Base-by-base conservation (phyloP, 345 rosid species). In the Tarenaya hassleriana region DNA sequence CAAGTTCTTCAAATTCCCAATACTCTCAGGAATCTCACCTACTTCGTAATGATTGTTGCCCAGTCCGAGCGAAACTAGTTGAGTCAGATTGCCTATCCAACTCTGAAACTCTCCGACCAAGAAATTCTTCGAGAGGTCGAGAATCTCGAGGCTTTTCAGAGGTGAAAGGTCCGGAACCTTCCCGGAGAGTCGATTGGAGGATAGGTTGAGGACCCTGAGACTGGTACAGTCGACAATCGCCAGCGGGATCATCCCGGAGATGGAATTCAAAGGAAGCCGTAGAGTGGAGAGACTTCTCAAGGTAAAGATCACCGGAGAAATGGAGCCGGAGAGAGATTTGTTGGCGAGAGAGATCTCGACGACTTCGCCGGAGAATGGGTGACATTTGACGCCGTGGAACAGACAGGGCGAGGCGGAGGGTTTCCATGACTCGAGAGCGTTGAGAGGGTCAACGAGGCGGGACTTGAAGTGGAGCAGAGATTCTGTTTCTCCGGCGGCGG, bases 381-480 rank as follows among this genome's bases (percentile, higher is more conserved):
- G 77, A 31, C 98, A 87, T 9, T 66, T 66, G 44, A 91, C 63
- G 32, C 98, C 98, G 1, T 21, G 60, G 66, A 69, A 91, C 0
- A 16, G 44, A 61, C 98, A 91, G 0, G 92, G 90, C 3, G 82
- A 75, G 8, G 59, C 61, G 0, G 90, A 49, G 0, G 67, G 82
- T 39, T 62, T 80, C 98, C 98, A 91, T 0, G 96, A 84, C 3
- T 62, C 72, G 34, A 91, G 48, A 13, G 72, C 53, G 52, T 69
- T 60, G 21, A 64, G 40, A 17, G 95, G 86, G 68, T 87, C 98
- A 27, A 67, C 45, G 47, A 91, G 81, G 27, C 44, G 63, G 55
- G 46, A 56, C 54, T 84, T 91, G 75, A 91, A 74, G 7, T 73
- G 75, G 39, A 91, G 67, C 60, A 91, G 82, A 33, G 88, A 88